phyloP scores from a whole-genome alignment of 805 yeast species.

The Barnettozyma californica region DNA sequence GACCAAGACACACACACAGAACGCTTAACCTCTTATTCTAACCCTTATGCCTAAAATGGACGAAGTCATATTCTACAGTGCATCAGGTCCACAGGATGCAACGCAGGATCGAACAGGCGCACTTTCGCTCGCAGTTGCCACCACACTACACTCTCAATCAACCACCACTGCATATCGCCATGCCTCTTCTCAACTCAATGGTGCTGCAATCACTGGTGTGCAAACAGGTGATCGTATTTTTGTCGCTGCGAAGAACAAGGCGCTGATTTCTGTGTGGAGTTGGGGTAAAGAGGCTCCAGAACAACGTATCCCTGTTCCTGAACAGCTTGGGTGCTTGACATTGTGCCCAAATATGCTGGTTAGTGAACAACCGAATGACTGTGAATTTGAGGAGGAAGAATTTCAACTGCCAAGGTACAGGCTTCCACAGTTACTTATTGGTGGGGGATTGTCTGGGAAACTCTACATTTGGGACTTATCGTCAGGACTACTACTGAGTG shows the following conservation, averaged over 20 bases:
- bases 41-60: conserved; percentile 33
- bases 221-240: conserved; percentile 35
- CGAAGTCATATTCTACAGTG: conserved; percentile 43
- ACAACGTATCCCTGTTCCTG: conserved; percentile 83
- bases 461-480: conserved; percentile 80
- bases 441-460: conserved; percentile 71
- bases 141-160: conserved; percentile 38
- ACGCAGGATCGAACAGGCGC: conserved; percentile 41
- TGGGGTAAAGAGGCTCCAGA: conserved; percentile 68
- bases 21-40: neutral
- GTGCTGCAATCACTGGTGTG: conserved; percentile 46
- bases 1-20: neutral
- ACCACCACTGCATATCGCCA: conserved; percentile 40
- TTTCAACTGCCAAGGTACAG: conserved; percentile 35
- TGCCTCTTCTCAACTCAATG: conserved; percentile 42
- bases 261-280: conserved; percentile 67
- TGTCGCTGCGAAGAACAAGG: conserved; percentile 64
- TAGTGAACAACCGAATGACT: conserved; percentile 13
- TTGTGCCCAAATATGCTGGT: conserved; percentile 30
- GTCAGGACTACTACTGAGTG: conserved; percentile 69
- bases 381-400: conserved; percentile 18
- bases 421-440: conserved; percentile 63
- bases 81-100: conserved; percentile 30
- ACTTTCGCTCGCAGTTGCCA: conserved; percentile 35
- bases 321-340: conserved; percentile 55